These are phyloP conservation scores for Fusarium phyllophilum DNA, from an alignment of 2,329 filamentous ascomycete genomes.

Conservation along the genomic window DNA sequence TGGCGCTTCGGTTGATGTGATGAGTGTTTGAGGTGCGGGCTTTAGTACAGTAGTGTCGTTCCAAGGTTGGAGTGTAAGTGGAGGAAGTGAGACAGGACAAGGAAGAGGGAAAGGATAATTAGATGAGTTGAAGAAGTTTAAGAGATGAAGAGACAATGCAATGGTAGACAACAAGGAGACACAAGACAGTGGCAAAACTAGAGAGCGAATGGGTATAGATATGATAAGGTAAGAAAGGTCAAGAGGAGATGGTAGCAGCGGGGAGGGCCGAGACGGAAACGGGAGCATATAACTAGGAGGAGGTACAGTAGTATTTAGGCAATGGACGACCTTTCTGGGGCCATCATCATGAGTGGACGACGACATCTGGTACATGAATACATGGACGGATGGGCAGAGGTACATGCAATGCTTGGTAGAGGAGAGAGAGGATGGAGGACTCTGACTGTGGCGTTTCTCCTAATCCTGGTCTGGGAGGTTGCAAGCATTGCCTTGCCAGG, in stretches of 20 bases:
- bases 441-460: constrained; percentile 43
- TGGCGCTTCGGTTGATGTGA: constrained; percentile 40
- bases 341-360: constrained; percentile 46
- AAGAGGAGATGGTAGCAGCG: constrained; percentile 19
- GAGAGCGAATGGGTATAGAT: constrained; percentile 28
- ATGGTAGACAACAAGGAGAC: background rate
- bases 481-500: constrained; percentile 32
- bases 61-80: constrained; percentile 33
- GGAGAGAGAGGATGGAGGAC: constrained; percentile 31
- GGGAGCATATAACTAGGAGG: constrained; percentile 22
- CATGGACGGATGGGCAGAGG: constrained; percentile 38
- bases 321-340: constrained; percentile 38
- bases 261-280: constrained; percentile 40
- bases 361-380: constrained; percentile 40
- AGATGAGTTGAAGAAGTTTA: background rate
- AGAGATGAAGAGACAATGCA: background rate
- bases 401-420: constrained; percentile 28
- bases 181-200: constrained; percentile 28
- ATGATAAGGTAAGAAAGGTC: constrained; percentile 12
- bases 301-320: constrained; percentile 44
- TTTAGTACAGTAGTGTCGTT: constrained; percentile 23
- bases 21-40: constrained; percentile 25
- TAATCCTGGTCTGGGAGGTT: constrained; percentile 11
- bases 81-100: constrained; percentile 14
- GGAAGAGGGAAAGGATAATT: constrained; percentile 6